Conservation (phyloP, 2,329 filamentous ascomycete species). For the Penicillium sp. region DNA sequence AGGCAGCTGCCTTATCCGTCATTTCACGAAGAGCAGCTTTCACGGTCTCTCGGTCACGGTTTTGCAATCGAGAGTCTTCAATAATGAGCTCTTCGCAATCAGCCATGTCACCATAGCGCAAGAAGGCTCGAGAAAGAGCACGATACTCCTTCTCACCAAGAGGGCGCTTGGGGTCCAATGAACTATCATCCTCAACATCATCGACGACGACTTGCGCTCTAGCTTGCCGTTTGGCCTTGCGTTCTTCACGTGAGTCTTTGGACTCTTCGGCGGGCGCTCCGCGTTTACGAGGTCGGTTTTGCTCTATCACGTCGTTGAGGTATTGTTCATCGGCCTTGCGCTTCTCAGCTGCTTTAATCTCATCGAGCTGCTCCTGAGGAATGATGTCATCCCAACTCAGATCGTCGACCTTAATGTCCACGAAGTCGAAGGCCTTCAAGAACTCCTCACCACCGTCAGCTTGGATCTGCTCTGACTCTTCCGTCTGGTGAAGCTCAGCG, state of each 20-base stretch:
- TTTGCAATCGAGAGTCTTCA: constrained; percentile 77
- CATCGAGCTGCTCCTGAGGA: constrained; percentile 84
- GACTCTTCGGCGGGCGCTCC: constrained; percentile 56
- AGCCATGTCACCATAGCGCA: constrained; percentile 85
- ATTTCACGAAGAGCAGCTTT: constrained; percentile 74
- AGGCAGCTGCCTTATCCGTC: constrained; percentile 65
- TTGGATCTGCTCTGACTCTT: constrained; percentile 89
- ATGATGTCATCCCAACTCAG: constrained; percentile 99
- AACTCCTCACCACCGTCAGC: constrained; percentile 97
- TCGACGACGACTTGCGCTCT: constrained; percentile 63
- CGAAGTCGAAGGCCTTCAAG: constrained; percentile 84
- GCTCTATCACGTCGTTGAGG: constrained; percentile 75
- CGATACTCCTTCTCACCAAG: constrained; percentile 90
- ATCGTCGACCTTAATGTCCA: constrained; percentile 90
- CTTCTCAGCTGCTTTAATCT: constrained; percentile 85
- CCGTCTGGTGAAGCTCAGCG: constrained; percentile 94
- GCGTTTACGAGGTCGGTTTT: constrained; percentile 76
- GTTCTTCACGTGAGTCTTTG: constrained; percentile 57
- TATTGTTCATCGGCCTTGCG: constrained; percentile 79
- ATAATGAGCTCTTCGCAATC: constrained; percentile 86
- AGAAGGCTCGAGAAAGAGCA: constrained; percentile 84
- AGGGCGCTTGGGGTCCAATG: constrained; percentile 78
- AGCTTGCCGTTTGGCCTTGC: constrained; percentile 67
- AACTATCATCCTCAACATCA: constrained; percentile 68
- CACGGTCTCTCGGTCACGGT: constrained; percentile 78